Percentiles rank a stretch among this genome's conserved stretches.
Conservation (phyloP, 768 basidiomycete species). For the Plicaturopsis crispa region DNA sequence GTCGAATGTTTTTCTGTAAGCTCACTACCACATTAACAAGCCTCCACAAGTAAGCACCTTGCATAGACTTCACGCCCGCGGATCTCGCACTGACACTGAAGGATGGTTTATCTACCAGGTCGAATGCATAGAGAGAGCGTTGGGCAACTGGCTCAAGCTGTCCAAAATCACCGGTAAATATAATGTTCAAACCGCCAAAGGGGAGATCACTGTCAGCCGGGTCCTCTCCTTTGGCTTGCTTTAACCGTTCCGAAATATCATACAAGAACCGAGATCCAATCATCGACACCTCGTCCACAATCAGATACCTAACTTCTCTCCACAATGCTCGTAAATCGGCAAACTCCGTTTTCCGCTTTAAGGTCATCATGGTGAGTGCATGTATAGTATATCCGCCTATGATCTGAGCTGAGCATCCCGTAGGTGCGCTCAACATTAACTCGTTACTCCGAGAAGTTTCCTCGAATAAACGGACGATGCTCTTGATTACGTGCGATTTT, state of each 20-base stretch:
- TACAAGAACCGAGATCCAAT: slow-evolving; percentile 14
- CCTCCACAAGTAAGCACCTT: slow-evolving; percentile 1
- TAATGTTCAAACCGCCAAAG: slow-evolving; percentile 24
- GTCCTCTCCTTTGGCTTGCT: not conserved
- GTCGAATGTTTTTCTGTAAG: slow-evolving; percentile 9
- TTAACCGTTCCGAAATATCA: slow-evolving; percentile 7
- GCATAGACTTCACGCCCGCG: slow-evolving; percentile 11
- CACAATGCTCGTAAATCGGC: slow-evolving; percentile 9
- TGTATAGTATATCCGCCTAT: slow-evolving; percentile 22
- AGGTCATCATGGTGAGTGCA: slow-evolving; percentile 13
- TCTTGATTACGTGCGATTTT: slow-evolving; percentile 19
- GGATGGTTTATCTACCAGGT: slow-evolving; percentile 5
- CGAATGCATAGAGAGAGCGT: slow-evolving; percentile 10
- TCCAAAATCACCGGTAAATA: slow-evolving; percentile 22
- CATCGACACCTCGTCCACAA: slow-evolving; percentile 17
- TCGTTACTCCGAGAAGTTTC: slow-evolving; percentile 1
- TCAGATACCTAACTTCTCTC: slow-evolving; percentile 9
- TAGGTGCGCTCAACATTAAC: slow-evolving; percentile 16
- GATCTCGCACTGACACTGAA: slow-evolving; percentile 9
- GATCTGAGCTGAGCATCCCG: slow-evolving; percentile 19
- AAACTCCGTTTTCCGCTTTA: slow-evolving; percentile 5
- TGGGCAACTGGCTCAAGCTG: slow-evolving; percentile 17
- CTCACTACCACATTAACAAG: slow-evolving; percentile 5
- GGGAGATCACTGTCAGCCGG: slow-evolving; percentile 1
- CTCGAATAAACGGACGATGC: slow-evolving; percentile 13